phyloP scores from a whole-genome alignment of 2,329 filamentous ascomycete genomes.

The Arachnomyces sp. region DNA sequence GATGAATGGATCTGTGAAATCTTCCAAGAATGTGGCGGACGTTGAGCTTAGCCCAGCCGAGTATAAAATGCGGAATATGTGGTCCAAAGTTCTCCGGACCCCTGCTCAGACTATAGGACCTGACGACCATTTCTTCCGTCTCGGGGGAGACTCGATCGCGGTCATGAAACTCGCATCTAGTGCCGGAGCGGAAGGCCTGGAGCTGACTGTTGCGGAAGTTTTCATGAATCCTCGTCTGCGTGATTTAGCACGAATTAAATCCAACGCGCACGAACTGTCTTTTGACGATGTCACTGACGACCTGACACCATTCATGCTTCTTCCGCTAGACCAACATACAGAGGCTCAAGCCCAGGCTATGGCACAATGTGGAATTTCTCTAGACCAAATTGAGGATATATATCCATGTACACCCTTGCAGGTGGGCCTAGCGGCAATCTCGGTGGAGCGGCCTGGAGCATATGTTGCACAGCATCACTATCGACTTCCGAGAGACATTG shows the following conservation, averaged over 20 bases:
- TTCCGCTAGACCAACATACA: slow-evolving; percentile 1
- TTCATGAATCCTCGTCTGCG: slow-evolving; percentile 12
- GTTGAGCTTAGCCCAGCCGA: slow-evolving; percentile 2
- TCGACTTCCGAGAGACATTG: slow-evolving; percentile 20
- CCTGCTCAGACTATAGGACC: slow-evolving; percentile 10
- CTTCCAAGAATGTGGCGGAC: too few relatives aligned
- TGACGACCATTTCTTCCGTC: slow-evolving; percentile 20
- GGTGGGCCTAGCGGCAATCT: slow-evolving; percentile 35
- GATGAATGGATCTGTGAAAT: slow-evolving; percentile 5
- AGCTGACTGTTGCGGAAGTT: slow-evolving; percentile 13
- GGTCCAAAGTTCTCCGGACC: slow-evolving; percentile 8
- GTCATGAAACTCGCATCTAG: slow-evolving; percentile 16
- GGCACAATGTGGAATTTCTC: slow-evolving; percentile 12
- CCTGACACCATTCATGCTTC: slow-evolving; percentile 8
- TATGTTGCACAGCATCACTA: slow-evolving; percentile 35
- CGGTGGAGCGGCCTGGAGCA: slow-evolving; percentile 29
- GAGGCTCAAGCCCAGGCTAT: slow-evolving; percentile 10
- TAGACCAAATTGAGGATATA: slow-evolving; percentile 28
- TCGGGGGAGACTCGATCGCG: slow-evolving; percentile 18
- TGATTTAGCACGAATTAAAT: slow-evolving; percentile 45
- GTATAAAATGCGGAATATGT: slow-evolving; percentile 9
- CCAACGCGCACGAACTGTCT: slow-evolving; percentile 20
- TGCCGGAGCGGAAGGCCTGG: slow-evolving; percentile 7
- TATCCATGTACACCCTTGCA: slow-evolving; percentile 38
- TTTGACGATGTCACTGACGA: slow-evolving; percentile 1